Conservation (phyloP, 2,329 filamentous ascomycete species). For the Neopestalotiopsis rosae region DNA sequence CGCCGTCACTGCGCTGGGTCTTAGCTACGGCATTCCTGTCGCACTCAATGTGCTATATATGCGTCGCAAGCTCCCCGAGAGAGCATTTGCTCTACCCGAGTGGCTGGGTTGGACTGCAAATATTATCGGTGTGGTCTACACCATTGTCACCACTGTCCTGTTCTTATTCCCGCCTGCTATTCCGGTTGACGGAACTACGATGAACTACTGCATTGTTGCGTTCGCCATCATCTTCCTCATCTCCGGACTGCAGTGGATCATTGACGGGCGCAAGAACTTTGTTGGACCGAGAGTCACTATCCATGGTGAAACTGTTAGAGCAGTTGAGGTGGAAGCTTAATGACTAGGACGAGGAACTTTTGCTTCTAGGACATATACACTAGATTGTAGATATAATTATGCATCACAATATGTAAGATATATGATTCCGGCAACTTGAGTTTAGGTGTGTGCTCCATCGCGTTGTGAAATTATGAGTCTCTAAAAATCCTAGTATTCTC, state of each 20-base stretch:
- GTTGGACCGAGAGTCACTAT: constrained; percentile 41
- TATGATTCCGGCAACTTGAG: too few species aligned
- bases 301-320: constrained; percentile 21
- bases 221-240: constrained; percentile 55
- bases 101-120: constrained; percentile 67
- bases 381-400: neutral
- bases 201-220: constrained; percentile 64
- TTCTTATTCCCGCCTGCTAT: constrained; percentile 75
- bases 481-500: too few species aligned
- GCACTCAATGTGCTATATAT: constrained; percentile 71
- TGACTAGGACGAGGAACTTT: neutral
- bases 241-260: constrained; percentile 44
- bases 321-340: neutral
- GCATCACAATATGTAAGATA: too few species aligned
- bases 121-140: constrained; percentile 66
- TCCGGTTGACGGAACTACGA: constrained; percentile 68
- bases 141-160: constrained; percentile 73
- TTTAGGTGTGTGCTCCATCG: too few species aligned
- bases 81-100: constrained; percentile 61
- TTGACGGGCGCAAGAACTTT: constrained; percentile 54
- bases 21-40: constrained; percentile 78
- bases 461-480: too few species aligned
- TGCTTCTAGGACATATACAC: neutral
- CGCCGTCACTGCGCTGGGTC: constrained; percentile 72
- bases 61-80: constrained; percentile 66